Conservation (phyloP, 2,329 filamentous ascomycete genomes). For the Aspergillus neoniger region DNA sequence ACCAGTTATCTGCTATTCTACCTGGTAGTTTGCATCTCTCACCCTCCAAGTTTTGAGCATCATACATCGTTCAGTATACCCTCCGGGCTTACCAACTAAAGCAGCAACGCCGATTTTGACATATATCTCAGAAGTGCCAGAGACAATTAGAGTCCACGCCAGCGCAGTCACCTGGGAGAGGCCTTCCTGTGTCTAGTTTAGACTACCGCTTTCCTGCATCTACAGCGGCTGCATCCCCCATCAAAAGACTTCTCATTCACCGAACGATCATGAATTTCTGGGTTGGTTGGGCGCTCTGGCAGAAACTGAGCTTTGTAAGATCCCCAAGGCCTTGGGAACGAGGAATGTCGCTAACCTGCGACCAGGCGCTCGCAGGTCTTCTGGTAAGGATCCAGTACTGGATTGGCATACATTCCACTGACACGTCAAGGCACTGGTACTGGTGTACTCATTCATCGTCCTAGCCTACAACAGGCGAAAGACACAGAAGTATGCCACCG, state of each 20-base stretch:
- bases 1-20: not conserved
- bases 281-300: conserved; percentile 74
- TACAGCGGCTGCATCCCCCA: too few species aligned
- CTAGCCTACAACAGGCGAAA: conserved; percentile 58
- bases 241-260: too few species aligned
- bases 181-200: not conserved
- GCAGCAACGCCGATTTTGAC: not conserved
- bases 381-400: conserved; percentile 53
- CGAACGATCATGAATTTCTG: conserved; percentile 57
- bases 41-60: not conserved
- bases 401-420: conserved; percentile 23
- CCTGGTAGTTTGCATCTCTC: not conserved
- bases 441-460: conserved; percentile 68
- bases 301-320: conserved; percentile 87
- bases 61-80: not conserved
- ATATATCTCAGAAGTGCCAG: not conserved
- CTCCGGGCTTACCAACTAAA: not conserved
- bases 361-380: conserved; percentile 69
- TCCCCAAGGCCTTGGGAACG: not conserved
- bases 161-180: not conserved
- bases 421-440: conserved; percentile 58
- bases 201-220: not conserved
- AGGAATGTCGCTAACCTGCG: conserved; percentile 17
- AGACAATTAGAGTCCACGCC: not conserved
- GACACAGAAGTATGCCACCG: conserved; percentile 62